Percentiles rank a stretch among this genome's conserved stretches.
phyloP scores from a whole-genome alignment of 192 early-diverging fungal genomes.

The Backusella australiensis region DNA sequence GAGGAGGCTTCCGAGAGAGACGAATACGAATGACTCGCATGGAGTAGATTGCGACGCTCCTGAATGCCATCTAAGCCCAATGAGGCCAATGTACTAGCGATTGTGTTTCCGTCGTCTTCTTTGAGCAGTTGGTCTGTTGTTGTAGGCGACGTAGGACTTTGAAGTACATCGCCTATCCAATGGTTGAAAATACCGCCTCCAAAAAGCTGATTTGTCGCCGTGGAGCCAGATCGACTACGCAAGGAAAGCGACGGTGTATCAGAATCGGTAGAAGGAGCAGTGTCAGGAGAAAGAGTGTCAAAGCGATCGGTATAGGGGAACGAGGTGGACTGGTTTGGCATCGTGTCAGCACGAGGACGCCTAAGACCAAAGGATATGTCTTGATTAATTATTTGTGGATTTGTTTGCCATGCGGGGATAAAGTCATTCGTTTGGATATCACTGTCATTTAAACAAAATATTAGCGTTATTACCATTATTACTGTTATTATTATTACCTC shows the following conservation, averaged over 20 bases:
- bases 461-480: background rate
- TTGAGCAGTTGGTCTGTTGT: conserved; percentile 23
- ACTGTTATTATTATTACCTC: background rate
- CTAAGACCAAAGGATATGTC: background rate
- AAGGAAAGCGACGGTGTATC: conserved; percentile 1
- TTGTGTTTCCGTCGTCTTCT: conserved; percentile 27
- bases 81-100: conserved; percentile 32
- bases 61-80: conserved; percentile 27
- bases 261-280: background rate
- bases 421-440: conserved; percentile 2
- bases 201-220: background rate
- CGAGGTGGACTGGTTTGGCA: conserved; percentile 26
- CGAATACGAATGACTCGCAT: conserved; percentile 1
- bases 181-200: conserved; percentile 11
- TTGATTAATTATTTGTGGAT: background rate
- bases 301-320: conserved; percentile 14
- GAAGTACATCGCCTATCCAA: conserved; percentile 3
- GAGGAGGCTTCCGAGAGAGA: background rate
- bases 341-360: conserved; percentile 27
- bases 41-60: background rate
- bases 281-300: background rate
- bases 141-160: conserved; percentile 27
- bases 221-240: conserved; percentile 18
- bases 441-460: conserved; percentile 5
- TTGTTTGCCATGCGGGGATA: conserved; percentile 7